These are phyloP conservation scores for Lactarius vividus DNA, from an alignment of 768 basidiomycete species.

Conservation along the genomic window DNA sequence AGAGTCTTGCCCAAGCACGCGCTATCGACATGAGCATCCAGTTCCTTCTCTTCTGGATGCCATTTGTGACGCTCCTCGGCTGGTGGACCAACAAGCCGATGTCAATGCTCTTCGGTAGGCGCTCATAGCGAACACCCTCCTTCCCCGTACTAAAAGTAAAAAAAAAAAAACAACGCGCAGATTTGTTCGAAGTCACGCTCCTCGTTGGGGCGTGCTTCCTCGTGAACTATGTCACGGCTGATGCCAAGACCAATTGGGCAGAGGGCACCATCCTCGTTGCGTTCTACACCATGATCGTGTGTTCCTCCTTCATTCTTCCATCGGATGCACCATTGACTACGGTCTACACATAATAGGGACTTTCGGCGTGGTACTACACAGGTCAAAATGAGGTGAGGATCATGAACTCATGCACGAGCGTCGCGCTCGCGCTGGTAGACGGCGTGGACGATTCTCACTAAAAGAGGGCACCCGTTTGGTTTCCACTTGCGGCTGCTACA, in stretches of 20 bases:
- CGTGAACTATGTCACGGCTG: conserved; percentile 78
- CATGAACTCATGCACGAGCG: conserved; percentile 43
- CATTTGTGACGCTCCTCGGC: conserved; percentile 61
- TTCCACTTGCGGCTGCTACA: neutral
- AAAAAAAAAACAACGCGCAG: conserved; percentile 35
- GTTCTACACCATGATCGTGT: conserved; percentile 67
- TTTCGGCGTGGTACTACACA: conserved; percentile 64
- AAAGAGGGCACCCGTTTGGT: too few relatives aligned
- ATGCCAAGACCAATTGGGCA: conserved; percentile 77
- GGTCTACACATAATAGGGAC: conserved; percentile 42
- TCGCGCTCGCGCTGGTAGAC: conserved; percentile 37
- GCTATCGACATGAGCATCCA: conserved; percentile 79
- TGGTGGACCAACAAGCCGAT: conserved; percentile 67
- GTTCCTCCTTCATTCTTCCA: conserved; percentile 23
- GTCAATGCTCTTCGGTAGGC: conserved; percentile 61
- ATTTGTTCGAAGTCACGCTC: conserved; percentile 65
- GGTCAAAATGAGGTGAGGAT: conserved; percentile 51
- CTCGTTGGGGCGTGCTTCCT: conserved; percentile 68
- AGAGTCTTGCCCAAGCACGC: conserved; percentile 58
- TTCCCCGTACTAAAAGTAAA: neutral
- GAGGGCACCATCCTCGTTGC: conserved; percentile 66
- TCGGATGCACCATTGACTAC: neutral
- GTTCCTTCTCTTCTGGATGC: conserved; percentile 78
- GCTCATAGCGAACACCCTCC: conserved; percentile 30
- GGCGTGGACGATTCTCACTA: neutral